Evolutionary conservation across 2,329 filamentous ascomycete species (phyloP), one percentile per base, ranked within the genome.

Genomic region (Coniella lustricola): DNA sequence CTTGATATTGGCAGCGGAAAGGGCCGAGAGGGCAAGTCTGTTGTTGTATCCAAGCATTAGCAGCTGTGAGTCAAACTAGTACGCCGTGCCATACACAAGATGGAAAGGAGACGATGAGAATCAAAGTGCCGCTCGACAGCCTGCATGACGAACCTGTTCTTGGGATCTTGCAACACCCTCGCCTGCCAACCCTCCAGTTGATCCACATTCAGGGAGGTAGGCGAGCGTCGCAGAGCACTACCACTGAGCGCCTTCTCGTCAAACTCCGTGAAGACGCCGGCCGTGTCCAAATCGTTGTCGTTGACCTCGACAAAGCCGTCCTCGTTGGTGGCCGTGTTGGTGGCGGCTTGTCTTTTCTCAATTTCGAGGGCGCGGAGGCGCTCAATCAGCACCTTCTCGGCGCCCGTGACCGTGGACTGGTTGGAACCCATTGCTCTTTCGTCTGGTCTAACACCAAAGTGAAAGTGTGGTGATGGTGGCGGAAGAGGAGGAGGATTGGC

Each of bases 11-110:
- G 83, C 81, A 9, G 77, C 73, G 61, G 79, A 83, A 43, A 94
- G 72, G 2, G 86, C 86, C 2, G 83, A 81, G 31, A 93, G 75
- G 4, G 87, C 88, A 13, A 94, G 81, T 53, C 86, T 87, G 46
- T 2, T n/a, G n/a, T n/a, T n/a, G n/a, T n/a, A n/a, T n/a, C n/a
- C n/a, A n/a, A n/a, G n/a, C n/a, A n/a, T n/a, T n/a, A n/a, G n/a
- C n/a, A n/a, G n/a, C n/a, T n/a, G n/a, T n/a, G n/a, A n/a, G n/a
- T n/a, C n/a, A n/a, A n/a, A n/a, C n/a, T n/a, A n/a, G n/a, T n/a
- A n/a, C n/a, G n/a, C n/a, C n/a, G n/a, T n/a, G n/a, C 32, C 12
- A 12, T 34, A 34, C 34, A n/a, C 34, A 17, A 17, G 8, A 38
- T 13, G 22, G 12, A 39, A 21, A 10, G 16, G 8, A 37, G 14